These are phyloP conservation scores for Maudiozyma serrabonitensis DNA, from an alignment of 805 yeast genomes.

Conservation along the genomic window DNA sequence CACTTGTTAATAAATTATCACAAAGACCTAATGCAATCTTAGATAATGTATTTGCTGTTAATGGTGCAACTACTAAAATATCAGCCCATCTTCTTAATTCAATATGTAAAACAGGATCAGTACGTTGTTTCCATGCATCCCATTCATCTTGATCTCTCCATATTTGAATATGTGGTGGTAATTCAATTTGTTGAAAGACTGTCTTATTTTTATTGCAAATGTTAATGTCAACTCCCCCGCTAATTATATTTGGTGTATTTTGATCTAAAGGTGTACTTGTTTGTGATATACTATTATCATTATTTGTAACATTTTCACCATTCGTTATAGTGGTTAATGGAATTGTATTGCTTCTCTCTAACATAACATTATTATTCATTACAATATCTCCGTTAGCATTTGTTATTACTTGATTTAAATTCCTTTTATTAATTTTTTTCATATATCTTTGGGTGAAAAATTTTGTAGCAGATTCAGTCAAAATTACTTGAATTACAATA, in stretches of 20 bases:
- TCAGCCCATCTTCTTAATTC: slow-evolving; percentile 96
- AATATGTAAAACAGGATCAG: slow-evolving; percentile 89
- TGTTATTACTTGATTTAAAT: not conserved
- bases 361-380: not conserved
- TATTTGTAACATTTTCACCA: not conserved
- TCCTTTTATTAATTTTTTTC: slow-evolving; percentile 8
- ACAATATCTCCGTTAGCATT: not conserved
- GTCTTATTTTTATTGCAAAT: slow-evolving; percentile 1
- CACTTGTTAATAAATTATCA: slow-evolving; percentile 82
- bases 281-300: not conserved
- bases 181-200: slow-evolving; percentile 42
- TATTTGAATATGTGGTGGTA: slow-evolving; percentile 60
- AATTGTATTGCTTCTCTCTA: not conserved
- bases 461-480: slow-evolving; percentile 79
- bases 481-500: slow-evolving; percentile 73
- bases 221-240: not conserved
- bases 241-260: not conserved
- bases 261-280: not conserved
- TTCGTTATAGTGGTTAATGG: not conserved
- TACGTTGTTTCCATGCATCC: slow-evolving; percentile 65
- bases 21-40: slow-evolving; percentile 85
- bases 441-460: slow-evolving; percentile 32
- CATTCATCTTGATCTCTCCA: slow-evolving; percentile 96
- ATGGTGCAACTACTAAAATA: slow-evolving; percentile 79
- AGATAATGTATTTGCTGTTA: slow-evolving; percentile 88